Conservation (phyloP, 176 grass and related monocot genomes). For the Oryza glaberrima region DNA sequence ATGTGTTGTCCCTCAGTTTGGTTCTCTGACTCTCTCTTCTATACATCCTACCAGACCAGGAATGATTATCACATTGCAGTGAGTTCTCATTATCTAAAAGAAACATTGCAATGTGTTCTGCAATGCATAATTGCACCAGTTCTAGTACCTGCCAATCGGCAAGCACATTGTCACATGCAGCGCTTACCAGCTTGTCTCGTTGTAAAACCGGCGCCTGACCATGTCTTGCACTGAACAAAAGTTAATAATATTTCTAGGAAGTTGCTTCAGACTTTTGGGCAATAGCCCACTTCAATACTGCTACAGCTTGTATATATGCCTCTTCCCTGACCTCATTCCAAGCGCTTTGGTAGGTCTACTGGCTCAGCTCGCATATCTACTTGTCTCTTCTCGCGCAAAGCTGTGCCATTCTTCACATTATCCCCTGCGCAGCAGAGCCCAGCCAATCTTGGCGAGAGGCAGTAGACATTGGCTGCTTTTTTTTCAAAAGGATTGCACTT, state of each 20-base stretch:
- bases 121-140: conserved; percentile 28
- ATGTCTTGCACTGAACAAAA: conserved; percentile 32
- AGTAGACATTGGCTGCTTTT: not conserved
- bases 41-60: not conserved
- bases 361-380: conserved; percentile 36
- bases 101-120: conserved; percentile 20
- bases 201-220: conserved; percentile 28
- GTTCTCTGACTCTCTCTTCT: not conserved
- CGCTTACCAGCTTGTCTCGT: conserved; percentile 27
- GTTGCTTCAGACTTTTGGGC: conserved; percentile 28
- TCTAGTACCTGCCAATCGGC: conserved; percentile 32
- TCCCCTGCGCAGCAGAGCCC: conserved; percentile 5
- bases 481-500: conserved; percentile 25
- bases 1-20: not conserved
- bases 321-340: conserved; percentile 2
- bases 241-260: conserved; percentile 19
- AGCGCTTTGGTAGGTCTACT: conserved; percentile 35
- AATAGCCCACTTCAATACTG: conserved; percentile 3
- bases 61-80: not conserved
- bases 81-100: not conserved
- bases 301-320: conserved; percentile 29
- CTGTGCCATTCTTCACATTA: not conserved
- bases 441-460: conserved; percentile 4
- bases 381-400: conserved; percentile 43
- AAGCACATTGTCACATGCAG: conserved; percentile 68